Evolutionary conservation across 2,329 filamentous ascomycete species (phyloP).

Genomic region (Neofusicoccum umdonicola): DNA sequence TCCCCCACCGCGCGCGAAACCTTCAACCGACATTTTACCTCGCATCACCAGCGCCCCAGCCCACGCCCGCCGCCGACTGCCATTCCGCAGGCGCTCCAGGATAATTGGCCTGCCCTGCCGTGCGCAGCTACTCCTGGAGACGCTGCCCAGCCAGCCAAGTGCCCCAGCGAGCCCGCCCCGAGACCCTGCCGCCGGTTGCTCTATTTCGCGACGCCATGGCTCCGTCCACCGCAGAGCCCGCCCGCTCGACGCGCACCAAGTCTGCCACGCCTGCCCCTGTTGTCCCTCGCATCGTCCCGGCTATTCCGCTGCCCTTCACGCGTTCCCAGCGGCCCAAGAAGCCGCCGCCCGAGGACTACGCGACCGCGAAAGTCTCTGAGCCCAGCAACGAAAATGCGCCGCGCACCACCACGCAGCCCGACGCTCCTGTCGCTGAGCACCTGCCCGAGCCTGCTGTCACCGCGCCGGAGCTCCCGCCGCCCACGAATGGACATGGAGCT

Average conservation of each 20-base stretch:
- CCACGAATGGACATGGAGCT: not conserved
- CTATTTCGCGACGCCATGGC: slow-evolving; percentile 26
- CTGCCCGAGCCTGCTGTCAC: not conserved
- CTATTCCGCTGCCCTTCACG: slow-evolving; percentile 36
- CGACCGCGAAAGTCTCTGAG: not conserved
- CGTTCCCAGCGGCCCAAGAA: slow-evolving; percentile 20
- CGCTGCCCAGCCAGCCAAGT: slow-evolving; percentile 24
- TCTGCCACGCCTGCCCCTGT: slow-evolving; percentile 25
- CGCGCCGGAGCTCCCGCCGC: not conserved
- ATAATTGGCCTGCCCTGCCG: slow-evolving; percentile 35
- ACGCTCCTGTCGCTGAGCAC: not conserved
- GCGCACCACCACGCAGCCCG: not conserved
- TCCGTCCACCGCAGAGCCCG: slow-evolving; percentile 26
- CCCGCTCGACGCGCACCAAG: slow-evolving; percentile 24
- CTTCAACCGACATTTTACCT: slow-evolving; percentile 16
- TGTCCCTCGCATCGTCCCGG: slow-evolving; percentile 36
- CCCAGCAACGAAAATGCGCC: not conserved
- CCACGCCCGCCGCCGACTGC: slow-evolving; percentile 15
- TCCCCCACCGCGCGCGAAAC: slow-evolving; percentile 16
- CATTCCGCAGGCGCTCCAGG: slow-evolving; percentile 38
- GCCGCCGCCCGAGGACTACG: not conserved
- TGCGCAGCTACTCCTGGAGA: slow-evolving; percentile 43
- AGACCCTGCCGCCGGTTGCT: not conserved
- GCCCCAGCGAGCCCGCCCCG: too few relatives aligned
- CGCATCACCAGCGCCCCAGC: not conserved